Evolutionary conservation across 352 stramenopile genomes (phyloP).

Genomic region (Peronospora destructor): DNA sequence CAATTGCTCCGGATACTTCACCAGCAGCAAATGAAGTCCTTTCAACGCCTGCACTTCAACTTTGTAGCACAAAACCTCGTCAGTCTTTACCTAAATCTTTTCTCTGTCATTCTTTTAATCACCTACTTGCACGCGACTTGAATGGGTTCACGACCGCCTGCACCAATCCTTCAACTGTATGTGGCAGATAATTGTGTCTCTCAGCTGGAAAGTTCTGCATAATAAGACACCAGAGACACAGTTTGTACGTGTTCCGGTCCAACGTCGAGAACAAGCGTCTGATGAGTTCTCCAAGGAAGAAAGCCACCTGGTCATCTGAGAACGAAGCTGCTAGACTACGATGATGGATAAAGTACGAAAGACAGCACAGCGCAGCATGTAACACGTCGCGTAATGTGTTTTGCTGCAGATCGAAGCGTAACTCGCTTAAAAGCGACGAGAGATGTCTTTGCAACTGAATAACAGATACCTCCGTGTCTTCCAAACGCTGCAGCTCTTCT

Average conservation of each 20-base stretch:
- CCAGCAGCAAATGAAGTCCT: constrained; percentile 42
- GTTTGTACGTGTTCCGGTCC: constrained; percentile 56
- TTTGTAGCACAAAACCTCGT: constrained; percentile 13
- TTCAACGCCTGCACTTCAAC: constrained; percentile 62
- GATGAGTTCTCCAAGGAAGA: constrained; percentile 45
- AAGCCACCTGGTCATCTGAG: constrained; percentile 30
- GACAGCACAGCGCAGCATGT: constrained; percentile 37
- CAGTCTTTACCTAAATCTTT: constrained; percentile 4
- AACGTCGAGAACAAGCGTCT: constrained; percentile 45
- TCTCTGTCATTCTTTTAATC: background rate
- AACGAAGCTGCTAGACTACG: constrained; percentile 33
- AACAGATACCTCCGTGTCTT: constrained; percentile 48
- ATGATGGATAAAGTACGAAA: constrained; percentile 71
- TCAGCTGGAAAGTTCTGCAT: constrained; percentile 50
- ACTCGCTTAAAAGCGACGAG: constrained; percentile 30
- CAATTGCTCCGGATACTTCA: constrained; percentile 46
- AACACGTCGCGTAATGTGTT: constrained; percentile 15
- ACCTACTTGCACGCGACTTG: constrained; percentile 57
- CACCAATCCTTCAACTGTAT: constrained; percentile 53
- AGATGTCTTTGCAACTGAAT: constrained; percentile 31
- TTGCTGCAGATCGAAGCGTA: constrained; percentile 42
- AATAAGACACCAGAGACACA: constrained; percentile 58
- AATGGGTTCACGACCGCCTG: constrained; percentile 70
- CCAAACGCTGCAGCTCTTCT: constrained; percentile 45
- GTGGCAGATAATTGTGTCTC: constrained; percentile 40